Evolutionary conservation across 495 filamentous ascomycete genomes (phyloP), one percentile per base, ranked within the genome.

Genomic region (Lindgomyces ingoldianus): DNA sequence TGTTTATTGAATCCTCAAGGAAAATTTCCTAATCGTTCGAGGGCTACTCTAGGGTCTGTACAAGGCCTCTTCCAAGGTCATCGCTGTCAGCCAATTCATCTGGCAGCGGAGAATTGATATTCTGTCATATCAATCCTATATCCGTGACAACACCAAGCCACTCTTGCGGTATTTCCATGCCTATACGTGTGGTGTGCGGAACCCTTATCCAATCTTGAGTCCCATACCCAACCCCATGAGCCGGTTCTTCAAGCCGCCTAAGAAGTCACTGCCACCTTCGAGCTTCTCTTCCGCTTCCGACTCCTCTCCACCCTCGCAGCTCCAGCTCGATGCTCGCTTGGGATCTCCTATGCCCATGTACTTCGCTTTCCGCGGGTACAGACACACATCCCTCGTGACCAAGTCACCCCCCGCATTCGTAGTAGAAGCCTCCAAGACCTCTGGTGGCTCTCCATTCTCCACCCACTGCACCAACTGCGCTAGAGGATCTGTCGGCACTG

Each of bases 401-500:
- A 58, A 21, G 4, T 68, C 65, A 4, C 52, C 62, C 10, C 63
- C 18, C 33, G 1, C 48, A 36, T 70, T 45, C 4, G 29, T 47
- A 2, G 44, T 63, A 11, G 54, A 47, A 2, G 67, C 67, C 16
- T 60, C 48, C 33, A 69, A 41, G 18, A 66, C 72, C 45, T 76
- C 73, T 14, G 79, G 78, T n/a, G 65, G 63, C 19, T 72, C 50
- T 6, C 64, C 75, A 11, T 73, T 61, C 65, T 80, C 79, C 2
- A 81, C 79, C 79, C 78, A 81, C 9, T 65, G 62, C 0, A 78
- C 75, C 6, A 81, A 58, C 14, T 70, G 70, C 2, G 62, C 68
- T 18, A 77, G 54, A 60, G 70, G 21, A 22, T 62, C 71, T 6
- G 25, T 62, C 25, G 73, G 55, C 9, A 21, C 39, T 61, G 33